Evolutionary conservation across 768 basidiomycete species (phyloP), one percentile per base, ranked within the genome.

Genomic region (Pisolithus marmoratus): DNA sequence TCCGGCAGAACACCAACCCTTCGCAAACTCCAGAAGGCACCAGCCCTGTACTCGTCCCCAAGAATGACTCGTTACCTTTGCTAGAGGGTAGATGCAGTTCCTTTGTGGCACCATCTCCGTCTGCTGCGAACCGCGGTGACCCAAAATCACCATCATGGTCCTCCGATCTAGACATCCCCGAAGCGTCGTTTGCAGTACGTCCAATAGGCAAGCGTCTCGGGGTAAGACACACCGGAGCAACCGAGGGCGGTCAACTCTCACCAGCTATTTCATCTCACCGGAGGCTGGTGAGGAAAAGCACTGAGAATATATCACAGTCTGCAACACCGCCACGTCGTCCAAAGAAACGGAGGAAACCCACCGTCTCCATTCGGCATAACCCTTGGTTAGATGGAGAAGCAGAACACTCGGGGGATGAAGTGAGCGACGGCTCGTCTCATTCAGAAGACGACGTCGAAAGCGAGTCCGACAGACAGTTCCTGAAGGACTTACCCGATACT

Each of bases 391-490:
- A 89, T 58, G 72, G 80, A 31, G 85, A 84, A 62, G 90, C 90
- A 3, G 67, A 67, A 17, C 90, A 91, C 59, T 93, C 91, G 8
- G 90, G 89, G 19, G 88, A 89, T 51, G 90, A 92, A 60, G 73
- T 74, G 50, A 85, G 84, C 58, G 77, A 74, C 50, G 87, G 87
- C 31, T 73, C 71, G 1, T 84, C 83, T 1, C 74, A 74, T 70
- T 58, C 79, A 75, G 54, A 80, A 37, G 75, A 79, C 23, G 72
- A 70, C 24, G 60, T 61, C 31, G 85, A 85, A 60, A 78, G 74
- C 61, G 87, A 86, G 60, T 81, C 79, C 31, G 89, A 92, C 60
- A 71, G 77, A 43, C 70, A 65, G 55, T 93, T 93, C 68, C 65
- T 90, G 31, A 74, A 80, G 53, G 78, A 84, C 44, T 66, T 80